phyloP scores from a whole-genome alignment of 169 alveolate genomes.

The Cryptosporidium muris region DNA sequence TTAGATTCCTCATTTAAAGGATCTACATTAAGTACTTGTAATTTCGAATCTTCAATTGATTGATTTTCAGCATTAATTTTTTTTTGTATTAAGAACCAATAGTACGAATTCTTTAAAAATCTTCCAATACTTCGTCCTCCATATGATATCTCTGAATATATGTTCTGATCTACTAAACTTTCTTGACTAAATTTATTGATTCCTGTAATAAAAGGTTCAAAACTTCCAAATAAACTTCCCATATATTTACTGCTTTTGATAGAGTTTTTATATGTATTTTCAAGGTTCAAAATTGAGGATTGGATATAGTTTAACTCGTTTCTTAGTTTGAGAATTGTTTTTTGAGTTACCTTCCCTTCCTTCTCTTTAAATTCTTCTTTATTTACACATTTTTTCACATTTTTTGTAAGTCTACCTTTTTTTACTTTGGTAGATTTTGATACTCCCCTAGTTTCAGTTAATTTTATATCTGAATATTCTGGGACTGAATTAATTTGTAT shows the following conservation, averaged over 20 bases:
- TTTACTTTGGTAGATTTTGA: too few species aligned
- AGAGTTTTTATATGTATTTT: constrained; percentile 38
- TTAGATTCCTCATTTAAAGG: too few species aligned
- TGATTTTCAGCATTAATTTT: constrained; percentile 52
- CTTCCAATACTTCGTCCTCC: neutral
- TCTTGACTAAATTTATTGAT: constrained; percentile 36
- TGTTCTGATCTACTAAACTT: neutral
- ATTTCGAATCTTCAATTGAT: neutral
- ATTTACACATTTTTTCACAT: constrained; percentile 8
- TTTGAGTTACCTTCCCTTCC: constrained; percentile 10
- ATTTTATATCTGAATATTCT: too few species aligned
- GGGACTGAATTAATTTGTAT: too few species aligned
- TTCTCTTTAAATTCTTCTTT: constrained; percentile 31
- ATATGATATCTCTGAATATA: neutral
- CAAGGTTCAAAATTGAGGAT: constrained; percentile 12
- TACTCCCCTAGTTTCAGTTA: too few species aligned
- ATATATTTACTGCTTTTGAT: constrained; percentile 23
- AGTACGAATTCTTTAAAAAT: constrained; percentile 27
- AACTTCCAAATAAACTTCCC: constrained; percentile 57
- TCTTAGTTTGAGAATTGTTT: constrained; percentile 29
- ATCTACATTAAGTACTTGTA: too few species aligned
- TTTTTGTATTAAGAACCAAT: constrained; percentile 52
- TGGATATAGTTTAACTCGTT: constrained; percentile 17
- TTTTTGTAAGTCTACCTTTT: too few species aligned
- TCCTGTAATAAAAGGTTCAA: constrained; percentile 44